phyloP scores from a whole-genome alignment of 805 yeast species.

The Teunomyces barrocoloradensis region DNA sequence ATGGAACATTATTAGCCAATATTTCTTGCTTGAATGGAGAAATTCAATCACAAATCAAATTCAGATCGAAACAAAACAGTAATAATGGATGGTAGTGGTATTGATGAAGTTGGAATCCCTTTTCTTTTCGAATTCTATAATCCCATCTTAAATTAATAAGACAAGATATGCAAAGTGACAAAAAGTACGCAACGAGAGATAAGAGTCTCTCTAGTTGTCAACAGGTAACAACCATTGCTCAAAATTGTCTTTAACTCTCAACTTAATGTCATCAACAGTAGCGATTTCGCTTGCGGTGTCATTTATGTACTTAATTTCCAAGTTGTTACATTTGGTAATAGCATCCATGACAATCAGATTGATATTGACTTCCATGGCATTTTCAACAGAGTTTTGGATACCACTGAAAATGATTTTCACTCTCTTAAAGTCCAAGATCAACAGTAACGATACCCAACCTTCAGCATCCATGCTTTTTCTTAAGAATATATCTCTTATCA shows the following conservation, averaged over 20 bases:
- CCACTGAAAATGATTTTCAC: slow-evolving; percentile 54
- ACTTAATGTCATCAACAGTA: slow-evolving; percentile 47
- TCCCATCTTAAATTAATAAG: slow-evolving; percentile 1
- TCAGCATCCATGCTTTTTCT: slow-evolving; percentile 75
- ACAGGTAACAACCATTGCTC: slow-evolving; percentile 67
- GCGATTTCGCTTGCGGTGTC: slow-evolving; percentile 27
- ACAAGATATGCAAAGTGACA: slow-evolving; percentile 3
- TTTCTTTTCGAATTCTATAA: slow-evolving; percentile 2
- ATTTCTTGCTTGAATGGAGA: not conserved
- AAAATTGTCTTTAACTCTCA: slow-evolving; percentile 59
- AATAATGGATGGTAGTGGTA: not conserved
- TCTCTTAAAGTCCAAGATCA: slow-evolving; percentile 71
- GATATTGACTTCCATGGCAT: slow-evolving; percentile 20
- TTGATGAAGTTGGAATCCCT: not conserved
- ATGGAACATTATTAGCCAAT: not conserved
- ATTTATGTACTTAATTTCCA: slow-evolving; percentile 45
- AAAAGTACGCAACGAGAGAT: not conserved
- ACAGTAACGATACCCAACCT: slow-evolving; percentile 67
- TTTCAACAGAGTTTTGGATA: slow-evolving; percentile 32
- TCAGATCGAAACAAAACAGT: not conserved
- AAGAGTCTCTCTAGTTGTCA: slow-evolving; percentile 4
- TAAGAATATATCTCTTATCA: slow-evolving; percentile 79
- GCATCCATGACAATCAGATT: slow-evolving; percentile 49
- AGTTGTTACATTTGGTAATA: slow-evolving; percentile 49
- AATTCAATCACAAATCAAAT: not conserved